Evolutionary conservation across 192 early-diverging fungal species (phyloP).

Genomic region (Pilobolus umbonatus): DNA sequence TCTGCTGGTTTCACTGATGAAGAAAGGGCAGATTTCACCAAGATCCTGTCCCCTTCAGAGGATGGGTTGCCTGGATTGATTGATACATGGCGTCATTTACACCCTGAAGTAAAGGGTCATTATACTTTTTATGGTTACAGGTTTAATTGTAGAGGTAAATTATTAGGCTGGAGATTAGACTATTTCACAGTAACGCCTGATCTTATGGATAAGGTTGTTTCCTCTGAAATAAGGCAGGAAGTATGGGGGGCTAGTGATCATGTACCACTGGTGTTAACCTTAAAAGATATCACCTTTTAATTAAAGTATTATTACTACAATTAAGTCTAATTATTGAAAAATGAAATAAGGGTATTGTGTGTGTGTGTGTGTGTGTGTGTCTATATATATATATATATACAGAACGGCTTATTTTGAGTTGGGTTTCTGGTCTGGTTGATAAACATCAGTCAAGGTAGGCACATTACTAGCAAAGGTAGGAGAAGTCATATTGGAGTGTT

Average conservation of each 20-base stretch:
- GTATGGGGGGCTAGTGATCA: slow-evolving; percentile 89
- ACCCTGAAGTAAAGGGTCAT: slow-evolving; percentile 57
- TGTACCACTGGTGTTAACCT: slow-evolving; percentile 66
- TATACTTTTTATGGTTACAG: slow-evolving; percentile 82
- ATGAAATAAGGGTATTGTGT: too few species aligned
- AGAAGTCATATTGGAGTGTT: slow-evolving; percentile 2
- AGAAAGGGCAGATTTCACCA: slow-evolving; percentile 69
- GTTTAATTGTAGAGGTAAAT: slow-evolving; percentile 63
- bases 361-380: background rate
- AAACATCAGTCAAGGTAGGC: background rate
- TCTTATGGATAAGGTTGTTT: slow-evolving; percentile 51
- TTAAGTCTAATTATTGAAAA: too few species aligned
- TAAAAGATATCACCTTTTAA: slow-evolving; percentile 36
- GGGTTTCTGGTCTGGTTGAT: slow-evolving; percentile 10
- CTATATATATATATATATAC: background rate
- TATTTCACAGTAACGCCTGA: slow-evolving; percentile 73
- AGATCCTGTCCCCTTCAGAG: slow-evolving; percentile 36
- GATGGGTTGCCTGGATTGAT: slow-evolving; percentile 49
- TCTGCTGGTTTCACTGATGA: slow-evolving; percentile 80
- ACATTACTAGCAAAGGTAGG: background rate
- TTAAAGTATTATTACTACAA: background rate
- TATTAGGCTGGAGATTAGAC: slow-evolving; percentile 81
- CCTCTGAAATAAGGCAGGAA: slow-evolving; percentile 65
- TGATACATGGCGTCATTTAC: slow-evolving; percentile 69
- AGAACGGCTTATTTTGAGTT: background rate